Conservation (phyloP, 2,329 filamentous ascomycete species). For the Parascedosporium putredinis region DNA sequence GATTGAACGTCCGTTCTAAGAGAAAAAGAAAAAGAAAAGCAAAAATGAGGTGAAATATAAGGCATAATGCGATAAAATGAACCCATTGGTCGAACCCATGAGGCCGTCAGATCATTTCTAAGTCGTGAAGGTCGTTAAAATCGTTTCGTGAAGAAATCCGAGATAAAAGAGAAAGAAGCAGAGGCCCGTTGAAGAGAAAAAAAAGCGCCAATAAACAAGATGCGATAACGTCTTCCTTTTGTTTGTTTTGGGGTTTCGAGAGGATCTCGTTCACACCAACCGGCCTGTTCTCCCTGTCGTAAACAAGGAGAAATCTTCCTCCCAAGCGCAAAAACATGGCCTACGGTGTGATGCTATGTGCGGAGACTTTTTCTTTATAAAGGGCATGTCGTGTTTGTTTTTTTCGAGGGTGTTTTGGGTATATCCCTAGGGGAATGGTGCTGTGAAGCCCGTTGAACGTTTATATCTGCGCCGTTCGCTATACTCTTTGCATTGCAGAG, state of each 20-base stretch:
- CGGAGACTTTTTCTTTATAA: constrained; percentile 1
- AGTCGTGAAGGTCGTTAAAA: constrained; percentile 6
- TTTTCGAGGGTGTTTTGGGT: constrained; percentile 1
- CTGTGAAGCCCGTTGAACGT: constrained; percentile 10
- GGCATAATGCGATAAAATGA: background rate
- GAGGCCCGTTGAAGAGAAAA: background rate
- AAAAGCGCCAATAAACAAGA: constrained; percentile 1
- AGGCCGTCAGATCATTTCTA: constrained; percentile 8
- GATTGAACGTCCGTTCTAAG: too few relatives aligned
- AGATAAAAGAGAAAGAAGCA: background rate
- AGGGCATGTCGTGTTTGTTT: too few relatives aligned
- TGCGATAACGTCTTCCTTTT: background rate
- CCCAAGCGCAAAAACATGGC: background rate
- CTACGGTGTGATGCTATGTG: constrained; percentile 1
- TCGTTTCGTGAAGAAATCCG: constrained; percentile 2
- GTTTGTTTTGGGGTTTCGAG: too few relatives aligned
- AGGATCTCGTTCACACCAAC: too few relatives aligned
- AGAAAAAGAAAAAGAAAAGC: too few relatives aligned
- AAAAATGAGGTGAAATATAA: background rate
- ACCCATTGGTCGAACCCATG: background rate
- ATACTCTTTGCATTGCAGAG: constrained; percentile 5
- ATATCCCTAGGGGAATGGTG: constrained; percentile 8
- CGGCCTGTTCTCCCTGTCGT: background rate
- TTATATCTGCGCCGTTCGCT: constrained; percentile 9
- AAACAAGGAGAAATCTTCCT: background rate